A percentile compares a stretch with the other conserved stretches of the same genome.
phyloP scores from a whole-genome alignment of 2,329 filamentous ascomycete genomes.

The Westerdykella sp. region DNA sequence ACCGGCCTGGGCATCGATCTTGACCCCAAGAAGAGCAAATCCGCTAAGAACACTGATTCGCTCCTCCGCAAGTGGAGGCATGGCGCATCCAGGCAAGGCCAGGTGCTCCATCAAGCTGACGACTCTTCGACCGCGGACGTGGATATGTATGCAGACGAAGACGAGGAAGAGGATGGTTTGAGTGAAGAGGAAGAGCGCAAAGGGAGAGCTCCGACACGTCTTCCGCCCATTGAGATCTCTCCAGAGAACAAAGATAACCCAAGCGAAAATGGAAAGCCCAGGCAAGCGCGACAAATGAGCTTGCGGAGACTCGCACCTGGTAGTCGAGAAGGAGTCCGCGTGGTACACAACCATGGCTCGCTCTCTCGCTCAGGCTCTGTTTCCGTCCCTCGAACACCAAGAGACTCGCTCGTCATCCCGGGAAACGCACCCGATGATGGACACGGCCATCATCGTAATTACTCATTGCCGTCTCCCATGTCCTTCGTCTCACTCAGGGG shows the following conservation, averaged over 20 bases:
- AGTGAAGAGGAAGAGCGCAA: conserved; percentile 1
- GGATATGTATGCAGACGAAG: no score
- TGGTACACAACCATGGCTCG: conserved; percentile 19
- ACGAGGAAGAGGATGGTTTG: no score
- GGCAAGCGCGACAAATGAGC: conserved; percentile 17
- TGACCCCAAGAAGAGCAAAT: no score
- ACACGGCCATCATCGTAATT: no score
- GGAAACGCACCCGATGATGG: no score
- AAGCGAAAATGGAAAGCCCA: conserved; percentile 3
- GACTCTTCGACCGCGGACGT: no score
- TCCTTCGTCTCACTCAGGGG: no score
- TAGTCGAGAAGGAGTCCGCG: conserved; percentile 4
- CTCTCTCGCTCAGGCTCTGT: conserved; percentile 2
- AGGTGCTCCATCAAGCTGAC: not conserved
- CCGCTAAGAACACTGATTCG: no score
- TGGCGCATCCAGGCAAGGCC: no score
- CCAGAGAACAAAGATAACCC: not conserved
- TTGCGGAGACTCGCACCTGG: conserved; percentile 15
- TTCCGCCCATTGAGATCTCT: not conserved
- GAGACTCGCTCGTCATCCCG: conserved; percentile 7
- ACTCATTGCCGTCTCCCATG: no score
- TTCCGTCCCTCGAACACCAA: conserved; percentile 8
- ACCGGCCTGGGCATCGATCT: no score
- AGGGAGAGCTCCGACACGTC: conserved; percentile 2
- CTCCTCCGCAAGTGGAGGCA: no score